phyloP scores from a whole-genome alignment of 208 protist genomes.

The Trypanosomatidae sp. region DNA sequence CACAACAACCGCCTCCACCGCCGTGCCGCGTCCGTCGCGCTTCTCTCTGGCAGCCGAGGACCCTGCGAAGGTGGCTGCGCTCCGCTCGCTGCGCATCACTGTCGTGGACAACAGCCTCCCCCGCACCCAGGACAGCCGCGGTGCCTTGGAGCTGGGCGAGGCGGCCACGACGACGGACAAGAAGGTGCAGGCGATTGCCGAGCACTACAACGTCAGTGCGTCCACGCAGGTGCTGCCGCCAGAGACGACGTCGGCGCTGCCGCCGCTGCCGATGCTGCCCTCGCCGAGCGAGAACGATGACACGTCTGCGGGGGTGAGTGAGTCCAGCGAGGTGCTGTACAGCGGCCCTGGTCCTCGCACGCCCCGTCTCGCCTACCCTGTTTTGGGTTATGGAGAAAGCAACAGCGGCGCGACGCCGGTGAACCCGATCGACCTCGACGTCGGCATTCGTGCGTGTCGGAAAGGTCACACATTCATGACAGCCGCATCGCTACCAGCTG shows the following conservation, averaged over 20 bases:
- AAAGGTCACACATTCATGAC: too few species aligned
- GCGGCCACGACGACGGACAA: constrained; percentile 10
- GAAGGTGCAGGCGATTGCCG: constrained; percentile 26
- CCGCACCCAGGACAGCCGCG: constrained; percentile 19
- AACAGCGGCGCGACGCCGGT: too few species aligned
- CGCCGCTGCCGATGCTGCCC: constrained; percentile 22
- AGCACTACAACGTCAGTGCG: constrained; percentile 25
- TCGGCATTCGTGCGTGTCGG: too few species aligned
- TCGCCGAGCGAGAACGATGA: constrained; percentile 8
- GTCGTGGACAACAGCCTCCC: constrained; percentile 13
- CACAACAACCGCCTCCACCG: background rate
- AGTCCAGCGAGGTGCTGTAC: constrained; percentile 24
- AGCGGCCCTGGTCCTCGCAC: too few species aligned
- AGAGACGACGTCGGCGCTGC: constrained; percentile 18
- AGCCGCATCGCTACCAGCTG: too few species aligned
- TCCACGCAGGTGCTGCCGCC: constrained; percentile 23
- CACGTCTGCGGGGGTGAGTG: constrained; percentile 11
- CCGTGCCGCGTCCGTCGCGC: constrained; percentile 15
- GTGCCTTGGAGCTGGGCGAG: constrained; percentile 11
- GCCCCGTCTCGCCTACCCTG: too few species aligned
- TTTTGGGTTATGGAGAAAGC: too few species aligned
- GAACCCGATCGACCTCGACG: too few species aligned
- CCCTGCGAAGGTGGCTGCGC: too few species aligned
- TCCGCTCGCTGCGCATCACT: too few species aligned
- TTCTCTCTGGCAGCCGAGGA: constrained; percentile 23